A percentile compares a stretch with the other conserved stretches of the same genome.
phyloP scores from a whole-genome alignment of 2,329 filamentous ascomycete species.

The Plenodomus biglobosus region DNA sequence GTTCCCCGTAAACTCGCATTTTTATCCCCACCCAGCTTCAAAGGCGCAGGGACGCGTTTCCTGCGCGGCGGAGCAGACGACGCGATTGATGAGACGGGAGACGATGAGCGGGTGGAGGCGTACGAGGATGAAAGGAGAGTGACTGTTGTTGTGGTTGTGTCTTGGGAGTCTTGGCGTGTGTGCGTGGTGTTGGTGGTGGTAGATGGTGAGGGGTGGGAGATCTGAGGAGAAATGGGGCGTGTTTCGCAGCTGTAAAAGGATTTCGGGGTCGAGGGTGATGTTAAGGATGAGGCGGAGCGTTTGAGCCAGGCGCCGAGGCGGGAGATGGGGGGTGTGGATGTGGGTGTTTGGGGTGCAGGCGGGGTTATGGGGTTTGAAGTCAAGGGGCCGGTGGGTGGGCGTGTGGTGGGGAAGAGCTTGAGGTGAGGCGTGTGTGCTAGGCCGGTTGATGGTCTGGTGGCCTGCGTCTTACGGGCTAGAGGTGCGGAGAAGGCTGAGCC shows the following conservation, averaged over 20 bases:
- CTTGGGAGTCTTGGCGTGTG: slow-evolving; percentile 34
- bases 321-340: slow-evolving; percentile 37
- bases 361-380: slow-evolving; percentile 43
- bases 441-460: slow-evolving; percentile 16
- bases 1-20: slow-evolving; percentile 24
- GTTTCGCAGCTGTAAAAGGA: slow-evolving; percentile 38
- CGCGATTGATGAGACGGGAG: background rate
- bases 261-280: slow-evolving; percentile 11
- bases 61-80: slow-evolving; percentile 19
- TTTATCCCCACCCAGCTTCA: slow-evolving; percentile 29
- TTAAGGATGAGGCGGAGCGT: slow-evolving; percentile 26
- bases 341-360: slow-evolving; percentile 33
- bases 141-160: slow-evolving; percentile 33
- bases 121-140: slow-evolving; percentile 30
- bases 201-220: slow-evolving; percentile 28
- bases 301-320: slow-evolving; percentile 42
- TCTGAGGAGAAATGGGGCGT: slow-evolving; percentile 1
- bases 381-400: slow-evolving; percentile 29
- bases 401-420: slow-evolving; percentile 27
- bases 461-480: slow-evolving; percentile 30
- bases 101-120: slow-evolving; percentile 17
- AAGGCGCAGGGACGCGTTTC: slow-evolving; percentile 33
- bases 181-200: slow-evolving; percentile 27
- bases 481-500: slow-evolving; percentile 51
- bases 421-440: slow-evolving; percentile 20